Percentiles rank a stretch among this genome's conserved stretches.
These are phyloP conservation scores for Curvularia hawaiiensis DNA, from an alignment of 2,329 filamentous ascomycete species.

Conservation along the genomic window DNA sequence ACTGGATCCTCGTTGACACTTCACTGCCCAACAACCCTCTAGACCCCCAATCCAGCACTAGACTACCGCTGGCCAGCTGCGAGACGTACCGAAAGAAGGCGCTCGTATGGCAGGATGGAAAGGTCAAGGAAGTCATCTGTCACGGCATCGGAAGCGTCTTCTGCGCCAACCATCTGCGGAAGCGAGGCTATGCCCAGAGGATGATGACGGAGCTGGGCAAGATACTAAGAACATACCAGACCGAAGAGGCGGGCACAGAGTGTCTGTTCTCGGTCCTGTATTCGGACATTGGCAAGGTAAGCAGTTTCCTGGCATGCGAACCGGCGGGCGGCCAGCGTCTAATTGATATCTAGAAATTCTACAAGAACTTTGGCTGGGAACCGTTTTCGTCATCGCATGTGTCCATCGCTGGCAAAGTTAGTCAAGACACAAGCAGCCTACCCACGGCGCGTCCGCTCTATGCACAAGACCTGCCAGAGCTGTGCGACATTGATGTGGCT, in stretches of 20 bases:
- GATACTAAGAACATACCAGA: constrained; percentile 59
- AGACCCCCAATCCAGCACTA: constrained; percentile 42
- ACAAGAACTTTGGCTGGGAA: constrained; percentile 77
- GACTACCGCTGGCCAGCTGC: constrained; percentile 62
- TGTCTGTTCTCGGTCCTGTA: constrained; percentile 77
- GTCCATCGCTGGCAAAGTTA: constrained; percentile 19
- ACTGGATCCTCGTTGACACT: constrained; percentile 64
- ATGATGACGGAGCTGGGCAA: constrained; percentile 75
- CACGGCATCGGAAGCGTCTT: constrained; percentile 85
- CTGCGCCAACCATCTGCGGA: constrained; percentile 68
- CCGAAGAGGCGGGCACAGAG: constrained; percentile 39
- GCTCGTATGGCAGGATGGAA: constrained; percentile 52
- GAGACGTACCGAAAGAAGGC: constrained; percentile 60
- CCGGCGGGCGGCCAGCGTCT: constrained; percentile 53
- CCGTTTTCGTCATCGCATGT: constrained; percentile 76
- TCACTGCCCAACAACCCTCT: constrained; percentile 39
- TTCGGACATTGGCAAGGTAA: constrained; percentile 76
- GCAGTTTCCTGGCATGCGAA: constrained; percentile 64
- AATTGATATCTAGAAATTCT: constrained; percentile 82
- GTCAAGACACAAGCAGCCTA: constrained; percentile 12
- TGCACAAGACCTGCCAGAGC: constrained; percentile 63
- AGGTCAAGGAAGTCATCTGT: constrained; percentile 62
- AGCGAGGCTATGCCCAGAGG: constrained; percentile 75
- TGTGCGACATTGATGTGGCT: constrained; percentile 69
- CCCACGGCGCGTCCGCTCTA: constrained; percentile 55